Percentiles rank a stretch among this genome's conserved stretches.
Evolutionary conservation across 495 filamentous ascomycete genomes (phyloP).

Genomic region (Cudoniella acicularis): DNA sequence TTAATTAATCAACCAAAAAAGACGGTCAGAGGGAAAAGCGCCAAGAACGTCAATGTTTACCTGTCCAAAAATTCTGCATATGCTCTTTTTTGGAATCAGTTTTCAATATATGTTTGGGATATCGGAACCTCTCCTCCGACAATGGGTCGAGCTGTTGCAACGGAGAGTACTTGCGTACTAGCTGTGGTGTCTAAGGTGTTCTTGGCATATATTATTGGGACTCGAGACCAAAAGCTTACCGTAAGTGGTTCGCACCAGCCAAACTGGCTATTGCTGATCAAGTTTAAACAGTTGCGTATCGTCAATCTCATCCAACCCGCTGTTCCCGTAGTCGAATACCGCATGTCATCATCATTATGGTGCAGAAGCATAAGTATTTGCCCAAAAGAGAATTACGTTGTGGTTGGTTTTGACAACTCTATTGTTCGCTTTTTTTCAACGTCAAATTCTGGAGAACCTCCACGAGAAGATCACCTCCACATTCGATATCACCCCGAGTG

Average conservation of each 20-base stretch:
- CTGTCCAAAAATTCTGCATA: conserved; percentile 34
- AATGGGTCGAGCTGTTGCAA: conserved; percentile 23
- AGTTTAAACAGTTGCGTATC: conserved; percentile 27
- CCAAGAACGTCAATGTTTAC: conserved; percentile 30
- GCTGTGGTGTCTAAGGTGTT: conserved; percentile 30
- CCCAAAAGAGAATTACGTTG: conserved; percentile 32
- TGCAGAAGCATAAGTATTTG: conserved; percentile 34
- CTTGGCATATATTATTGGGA: conserved; percentile 34
- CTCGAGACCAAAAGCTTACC: conserved; percentile 33
- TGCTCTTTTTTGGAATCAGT: conserved; percentile 35
- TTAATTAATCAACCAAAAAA: conserved; percentile 20
- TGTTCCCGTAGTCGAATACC: conserved; percentile 28
- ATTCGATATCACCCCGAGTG: conserved; percentile 26
- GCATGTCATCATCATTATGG: conserved; percentile 33
- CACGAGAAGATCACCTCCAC: conserved; percentile 34
- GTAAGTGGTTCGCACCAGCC: conserved; percentile 16
- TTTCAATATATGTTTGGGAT: conserved; percentile 35
- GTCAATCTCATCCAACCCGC: conserved; percentile 28
- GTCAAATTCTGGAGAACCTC: conserved; percentile 22
- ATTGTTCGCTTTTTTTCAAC: conserved; percentile 35
- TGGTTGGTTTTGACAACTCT: conserved; percentile 34
- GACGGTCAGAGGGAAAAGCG: conserved; percentile 20
- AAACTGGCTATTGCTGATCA: not conserved
- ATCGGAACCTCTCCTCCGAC: conserved; percentile 28
- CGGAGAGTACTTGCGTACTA: conserved; percentile 34